Evolutionary conservation across 176 grass and related monocot genomes (phyloP), one percentile per base, ranked within the genome.

Genomic region (Coix lacrymajobi): DNA sequence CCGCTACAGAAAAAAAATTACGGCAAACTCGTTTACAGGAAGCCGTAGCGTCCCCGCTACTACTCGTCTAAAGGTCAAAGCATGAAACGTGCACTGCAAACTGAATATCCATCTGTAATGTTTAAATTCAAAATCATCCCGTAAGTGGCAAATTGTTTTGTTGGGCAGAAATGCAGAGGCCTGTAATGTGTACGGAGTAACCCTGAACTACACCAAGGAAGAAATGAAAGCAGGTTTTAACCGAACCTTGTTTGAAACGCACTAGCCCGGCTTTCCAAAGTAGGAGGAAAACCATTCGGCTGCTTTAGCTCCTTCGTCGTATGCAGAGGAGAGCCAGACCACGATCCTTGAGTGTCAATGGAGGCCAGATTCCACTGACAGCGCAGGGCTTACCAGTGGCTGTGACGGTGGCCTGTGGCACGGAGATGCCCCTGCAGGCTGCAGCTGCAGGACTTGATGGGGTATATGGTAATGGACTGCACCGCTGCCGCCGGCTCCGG

Each of bases 331-430:
- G 88, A 40, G 60, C 95, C 92, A 22, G 88, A 94, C 95, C 95
- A 94, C 63, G n/a, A n/a, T n/a, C n/a, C n/a, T n/a, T n/a, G n/a
- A n/a, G n/a, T n/a, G n/a, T n/a, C n/a, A n/a, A n/a, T n/a, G n/a
- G n/a, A n/a, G n/a, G n/a, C n/a, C n/a, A n/a, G n/a, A n/a, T 97
- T 92, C 95, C 92, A 97, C 37, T 7, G 11, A 94, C 88, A 69
- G 37, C 37, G 37, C 37, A 7, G 9, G 37, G 37, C 37, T 22
- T 92, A 94, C 94, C 90, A 2, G 90, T 94, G 83, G 88, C 14
- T 41, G 86, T 77, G 89, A 97, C 39, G 54, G 84, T 85, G 43
- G 94, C 94, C 77, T 91, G 80, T 14, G 87, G 75, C 54, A 94
- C 87, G 12, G 85, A 81, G 77, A 97, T 87, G 7, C 92, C 94